Base-by-base conservation (phyloP, 2,329 filamentous ascomycete genomes). In the Botrytis byssoidea region DNA sequence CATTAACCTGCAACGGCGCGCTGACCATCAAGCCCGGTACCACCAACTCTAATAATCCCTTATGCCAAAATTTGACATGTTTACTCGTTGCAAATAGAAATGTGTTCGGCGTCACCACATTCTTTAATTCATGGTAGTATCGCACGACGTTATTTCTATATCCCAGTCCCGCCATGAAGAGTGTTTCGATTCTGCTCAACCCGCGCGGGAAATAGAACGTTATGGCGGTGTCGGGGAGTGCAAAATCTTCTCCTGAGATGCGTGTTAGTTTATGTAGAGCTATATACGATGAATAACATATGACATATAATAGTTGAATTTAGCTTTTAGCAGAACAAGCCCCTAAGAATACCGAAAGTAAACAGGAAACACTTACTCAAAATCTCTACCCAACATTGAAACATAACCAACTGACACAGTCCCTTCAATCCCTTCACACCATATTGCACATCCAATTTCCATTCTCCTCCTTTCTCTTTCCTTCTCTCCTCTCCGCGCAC, bases 1-100 rank as follows among this genome's bases (percentile, higher is more conserved):
- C 44, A 40, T 40, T 68, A n/a, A 68, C 65, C 32, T 68, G 46
- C 65, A 68, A 29, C 25, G 65, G 65, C 22, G 46, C 32, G 25
- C n/a, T 40, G 1, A 68, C 46, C 16, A 48, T 37, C 35, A 68
- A 40, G 14, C 14, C 18, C n/a, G 46, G 65, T n/a, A 37, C 16
- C 16, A 18, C 25, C 16, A 10, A 12, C 12, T 29, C 6, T 18
- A 68, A 55, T 9, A 68, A 68, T 0, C 32, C 14, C 40, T 20
- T 37, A 40, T 68, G 65, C 65, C 65, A 68, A 14, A 40, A 25
- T 29, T 22, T 68, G 5, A 35, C 22, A 29, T 68, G 65, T 29
- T 68, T 68, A 3, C 22, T 55, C 46, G 46, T 68, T 25, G 25
- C 22, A 40, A 68, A 68, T 2, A 68, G 32, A 32, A 68, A 68